Conservation (phyloP, 345 rosid species). For the Salix exigua region DNA sequence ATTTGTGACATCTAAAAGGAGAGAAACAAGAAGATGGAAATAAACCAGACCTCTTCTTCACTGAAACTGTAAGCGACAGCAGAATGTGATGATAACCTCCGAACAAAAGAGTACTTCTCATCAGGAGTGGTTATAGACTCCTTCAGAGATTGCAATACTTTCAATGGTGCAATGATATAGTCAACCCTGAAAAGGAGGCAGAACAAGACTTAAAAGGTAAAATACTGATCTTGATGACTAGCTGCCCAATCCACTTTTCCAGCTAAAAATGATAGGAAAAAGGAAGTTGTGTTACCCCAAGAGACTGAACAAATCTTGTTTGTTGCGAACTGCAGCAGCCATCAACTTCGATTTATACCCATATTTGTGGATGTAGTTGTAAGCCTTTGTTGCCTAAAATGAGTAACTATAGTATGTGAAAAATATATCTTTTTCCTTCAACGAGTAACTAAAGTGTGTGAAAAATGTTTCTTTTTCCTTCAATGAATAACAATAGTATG, state of each 20-base stretch:
- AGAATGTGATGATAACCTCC: slow-evolving; percentile 62
- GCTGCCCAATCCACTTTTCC: neutral
- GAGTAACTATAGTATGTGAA: neutral
- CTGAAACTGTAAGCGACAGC: slow-evolving; percentile 70
- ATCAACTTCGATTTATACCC: slow-evolving; percentile 89
- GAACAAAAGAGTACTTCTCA: slow-evolving; percentile 74
- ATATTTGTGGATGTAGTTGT: slow-evolving; percentile 88
- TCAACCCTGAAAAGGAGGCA: slow-evolving; percentile 61
- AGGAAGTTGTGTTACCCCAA: slow-evolving; percentile 51
- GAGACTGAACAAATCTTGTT: slow-evolving; percentile 88
- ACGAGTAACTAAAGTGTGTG: neutral
- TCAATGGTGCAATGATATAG: slow-evolving; percentile 85
- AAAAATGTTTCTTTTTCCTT: neutral
- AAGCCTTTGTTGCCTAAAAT: slow-evolving; percentile 58
- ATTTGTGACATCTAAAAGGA: neutral
- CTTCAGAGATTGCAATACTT: slow-evolving; percentile 82
- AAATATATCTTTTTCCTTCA: neutral
- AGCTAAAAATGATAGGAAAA: neutral
- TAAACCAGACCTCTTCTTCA: slow-evolving; percentile 65
- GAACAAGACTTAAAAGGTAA: slow-evolving; percentile 5
- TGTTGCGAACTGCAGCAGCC: slow-evolving; percentile 99
- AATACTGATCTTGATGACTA: slow-evolving; percentile 2
- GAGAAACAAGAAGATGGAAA: neutral
- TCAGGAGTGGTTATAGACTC: slow-evolving; percentile 61
- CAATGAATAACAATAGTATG: no score